These are phyloP conservation scores for Leavenworthia alabamica DNA, from an alignment of 345 rosid genomes.

Conservation along the genomic window DNA sequence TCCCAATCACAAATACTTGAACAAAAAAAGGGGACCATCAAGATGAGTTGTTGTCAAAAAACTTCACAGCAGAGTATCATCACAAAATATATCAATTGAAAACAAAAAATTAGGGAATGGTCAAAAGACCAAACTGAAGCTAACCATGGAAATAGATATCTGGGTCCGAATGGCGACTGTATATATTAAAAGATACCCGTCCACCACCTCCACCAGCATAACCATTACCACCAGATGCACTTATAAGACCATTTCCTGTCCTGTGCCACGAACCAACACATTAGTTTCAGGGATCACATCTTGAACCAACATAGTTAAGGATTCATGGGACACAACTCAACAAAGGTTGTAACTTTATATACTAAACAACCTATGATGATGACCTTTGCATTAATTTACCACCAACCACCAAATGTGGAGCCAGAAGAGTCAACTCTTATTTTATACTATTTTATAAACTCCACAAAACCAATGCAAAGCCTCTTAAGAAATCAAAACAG, in stretches of 20 bases:
- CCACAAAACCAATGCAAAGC: conserved; percentile 2
- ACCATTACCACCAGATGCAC: conserved; percentile 96
- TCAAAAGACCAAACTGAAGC: conserved; percentile 9
- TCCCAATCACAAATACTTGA: not conserved
- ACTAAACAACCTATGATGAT: conserved; percentile 10
- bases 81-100: not conserved
- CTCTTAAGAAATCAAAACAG: not conserved
- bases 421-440: conserved; percentile 6
- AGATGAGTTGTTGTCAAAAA: not conserved
- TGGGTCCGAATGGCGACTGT: conserved; percentile 87
- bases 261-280: conserved; percentile 47
- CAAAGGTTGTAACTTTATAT: not conserved
- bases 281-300: conserved; percentile 1
- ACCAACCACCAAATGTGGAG: conserved; percentile 15
- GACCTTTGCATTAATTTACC: conserved; percentile 1
- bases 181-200: conserved; percentile 71
- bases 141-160: conserved; percentile 74
- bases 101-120: not conserved
- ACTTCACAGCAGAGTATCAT: not conserved
- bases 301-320: not conserved
- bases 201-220: conserved; percentile 98
- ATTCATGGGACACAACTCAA: conserved; percentile 5
- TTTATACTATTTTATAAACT: not conserved
- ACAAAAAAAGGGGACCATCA: not conserved
- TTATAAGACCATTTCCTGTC: conserved; percentile 79